Evolutionary conservation across 768 basidiomycete genomes (phyloP).

Genomic region (Tubosaeta sp.): DNA sequence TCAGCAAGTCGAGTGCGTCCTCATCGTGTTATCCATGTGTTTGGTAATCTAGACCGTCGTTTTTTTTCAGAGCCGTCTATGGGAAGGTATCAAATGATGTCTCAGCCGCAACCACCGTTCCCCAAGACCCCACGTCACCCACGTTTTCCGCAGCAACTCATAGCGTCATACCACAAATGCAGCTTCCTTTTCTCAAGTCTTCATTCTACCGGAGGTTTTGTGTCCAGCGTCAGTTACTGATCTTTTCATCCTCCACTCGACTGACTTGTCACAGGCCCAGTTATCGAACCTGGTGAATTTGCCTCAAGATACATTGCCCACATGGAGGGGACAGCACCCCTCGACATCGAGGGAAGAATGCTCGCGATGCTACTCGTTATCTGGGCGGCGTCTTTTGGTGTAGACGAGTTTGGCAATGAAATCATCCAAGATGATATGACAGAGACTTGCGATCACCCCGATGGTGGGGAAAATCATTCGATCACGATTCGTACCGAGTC

Average conservation of each 20-base stretch:
- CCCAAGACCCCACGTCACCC: constrained; percentile 19
- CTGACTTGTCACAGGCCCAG: constrained; percentile 56
- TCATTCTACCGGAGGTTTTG: constrained; percentile 83
- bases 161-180: constrained; percentile 65
- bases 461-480: constrained; percentile 30
- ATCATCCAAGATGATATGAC: constrained; percentile 10
- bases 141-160: constrained; percentile 6
- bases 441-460: constrained; percentile 7
- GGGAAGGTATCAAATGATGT: constrained; percentile 58
- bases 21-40: constrained; percentile 1
- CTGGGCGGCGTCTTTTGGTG: constrained; percentile 88
- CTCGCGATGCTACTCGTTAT: constrained; percentile 77
- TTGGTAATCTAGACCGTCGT: constrained; percentile 2
- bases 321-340: constrained; percentile 52
- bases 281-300: constrained; percentile 81
- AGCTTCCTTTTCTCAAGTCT: constrained; percentile 76
- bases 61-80: constrained; percentile 62
- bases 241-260: constrained; percentile 1
- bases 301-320: constrained; percentile 67
- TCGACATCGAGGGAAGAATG: constrained; percentile 72
- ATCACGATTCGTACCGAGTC: constrained; percentile 55
- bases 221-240: constrained; percentile 63
- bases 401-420: constrained; percentile 70
- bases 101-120: constrained; percentile 13
- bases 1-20: constrained; percentile 78